These are phyloP conservation scores for Termitomyces sp. DNA, from an alignment of 768 basidiomycete species.

Conservation along the genomic window DNA sequence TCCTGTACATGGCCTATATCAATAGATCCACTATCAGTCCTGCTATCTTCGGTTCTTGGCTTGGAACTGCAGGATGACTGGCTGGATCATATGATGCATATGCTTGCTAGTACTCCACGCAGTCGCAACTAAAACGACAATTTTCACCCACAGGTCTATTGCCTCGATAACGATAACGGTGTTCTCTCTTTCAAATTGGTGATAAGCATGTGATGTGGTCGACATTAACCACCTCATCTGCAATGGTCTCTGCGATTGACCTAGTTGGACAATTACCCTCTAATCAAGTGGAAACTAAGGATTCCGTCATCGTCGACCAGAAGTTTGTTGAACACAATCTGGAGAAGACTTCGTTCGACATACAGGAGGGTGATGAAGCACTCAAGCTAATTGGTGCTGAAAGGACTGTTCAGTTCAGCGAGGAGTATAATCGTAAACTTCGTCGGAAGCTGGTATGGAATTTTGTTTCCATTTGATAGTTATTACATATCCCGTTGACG, in stretches of 20 bases:
- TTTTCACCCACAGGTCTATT: neutral
- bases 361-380: constrained; percentile 51
- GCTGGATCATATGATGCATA: neutral
- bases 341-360: constrained; percentile 23
- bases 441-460: too few relatives aligned
- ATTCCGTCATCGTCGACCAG: constrained; percentile 14
- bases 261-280: neutral
- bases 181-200: neutral
- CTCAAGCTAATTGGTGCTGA: constrained; percentile 53
- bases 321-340: constrained; percentile 22
- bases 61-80: neutral
- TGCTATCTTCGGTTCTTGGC: neutral
- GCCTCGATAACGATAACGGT: neutral
- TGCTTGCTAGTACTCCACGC: neutral
- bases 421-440: constrained; percentile 53
- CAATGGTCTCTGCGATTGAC: constrained; percentile 2
- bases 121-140: neutral
- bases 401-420: constrained; percentile 44
- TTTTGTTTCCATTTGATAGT: too few relatives aligned
- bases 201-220: neutral
- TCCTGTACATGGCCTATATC: neutral
- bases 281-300: neutral
- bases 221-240: neutral
- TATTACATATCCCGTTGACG: too few relatives aligned
- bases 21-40: too few relatives aligned